phyloP scores from a whole-genome alignment of 1,139 yeast genomes.

The Pneumocystis murina region DNA sequence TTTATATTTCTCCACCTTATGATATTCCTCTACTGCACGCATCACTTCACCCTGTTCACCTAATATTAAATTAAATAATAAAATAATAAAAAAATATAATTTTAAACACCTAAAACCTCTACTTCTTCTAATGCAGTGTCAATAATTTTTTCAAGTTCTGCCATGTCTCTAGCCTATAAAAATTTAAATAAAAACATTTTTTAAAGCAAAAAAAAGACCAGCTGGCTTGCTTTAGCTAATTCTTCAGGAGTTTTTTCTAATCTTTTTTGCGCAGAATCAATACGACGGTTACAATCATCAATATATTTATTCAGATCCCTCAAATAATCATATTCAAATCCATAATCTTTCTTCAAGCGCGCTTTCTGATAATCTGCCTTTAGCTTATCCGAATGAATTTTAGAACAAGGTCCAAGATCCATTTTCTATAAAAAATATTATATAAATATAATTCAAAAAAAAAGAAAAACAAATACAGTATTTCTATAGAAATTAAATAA shows the following conservation, averaged over 20 bases:
- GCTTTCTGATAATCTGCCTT: constrained; percentile 53
- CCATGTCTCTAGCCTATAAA: background rate
- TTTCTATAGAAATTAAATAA: background rate
- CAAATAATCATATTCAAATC: constrained; percentile 41
- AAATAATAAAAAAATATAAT: background rate
- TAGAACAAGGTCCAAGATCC: constrained; percentile 69
- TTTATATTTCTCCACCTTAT: constrained; percentile 30
- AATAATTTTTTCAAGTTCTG: constrained; percentile 27
- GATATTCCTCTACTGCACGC: constrained; percentile 36
- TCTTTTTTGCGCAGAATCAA: constrained; percentile 48
- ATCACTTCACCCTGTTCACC: constrained; percentile 37
- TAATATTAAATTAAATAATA: constrained; percentile 24
- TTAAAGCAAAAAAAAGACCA: background rate
- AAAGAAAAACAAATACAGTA: background rate
- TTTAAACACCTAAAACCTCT: background rate
- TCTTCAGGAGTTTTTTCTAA: constrained; percentile 73
- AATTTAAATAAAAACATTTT: background rate
- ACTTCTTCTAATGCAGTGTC: constrained; percentile 1
- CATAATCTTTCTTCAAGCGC: constrained; percentile 39
- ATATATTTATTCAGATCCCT: constrained; percentile 40
- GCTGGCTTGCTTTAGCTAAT: constrained; percentile 37
- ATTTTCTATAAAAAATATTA: constrained; percentile 32
- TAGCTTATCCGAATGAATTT: constrained; percentile 59
- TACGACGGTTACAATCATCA: constrained; percentile 52
- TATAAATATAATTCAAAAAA: background rate